phyloP scores from a whole-genome alignment of 2,329 filamentous ascomycete species.

The Aspergillus novofumigatus region DNA sequence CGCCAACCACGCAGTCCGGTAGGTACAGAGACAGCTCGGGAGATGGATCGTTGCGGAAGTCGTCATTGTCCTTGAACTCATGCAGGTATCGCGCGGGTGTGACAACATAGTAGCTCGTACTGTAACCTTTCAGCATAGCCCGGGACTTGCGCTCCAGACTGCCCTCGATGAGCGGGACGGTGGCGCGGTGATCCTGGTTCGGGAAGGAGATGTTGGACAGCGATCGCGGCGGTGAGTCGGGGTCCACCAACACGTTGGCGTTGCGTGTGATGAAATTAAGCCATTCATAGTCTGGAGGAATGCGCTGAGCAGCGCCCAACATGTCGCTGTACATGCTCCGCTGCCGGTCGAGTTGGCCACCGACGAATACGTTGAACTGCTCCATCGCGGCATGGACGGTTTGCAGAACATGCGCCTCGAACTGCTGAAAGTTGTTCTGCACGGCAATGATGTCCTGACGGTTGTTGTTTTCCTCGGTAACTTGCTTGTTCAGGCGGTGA shows the following conservation, averaged over 20 bases:
- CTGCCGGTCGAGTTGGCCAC: slow-evolving; percentile 75
- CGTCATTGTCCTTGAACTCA: slow-evolving; percentile 92
- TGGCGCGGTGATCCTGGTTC: slow-evolving; percentile 79
- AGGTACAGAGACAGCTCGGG: slow-evolving; percentile 90
- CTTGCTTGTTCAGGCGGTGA: slow-evolving; percentile 82
- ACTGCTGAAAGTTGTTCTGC: slow-evolving; percentile 84
- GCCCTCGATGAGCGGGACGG: slow-evolving; percentile 80
- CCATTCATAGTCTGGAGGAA: slow-evolving; percentile 89
- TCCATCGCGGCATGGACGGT: slow-evolving; percentile 78
- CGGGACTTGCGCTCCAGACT: slow-evolving; percentile 86
- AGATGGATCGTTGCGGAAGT: slow-evolving; percentile 52
- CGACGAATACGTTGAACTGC: slow-evolving; percentile 76
- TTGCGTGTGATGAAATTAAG: slow-evolving; percentile 73
- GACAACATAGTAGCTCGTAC: slow-evolving; percentile 81
- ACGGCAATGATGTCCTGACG: slow-evolving; percentile 84
- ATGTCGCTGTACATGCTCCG: slow-evolving; percentile 81
- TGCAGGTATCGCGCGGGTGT: slow-evolving; percentile 86
- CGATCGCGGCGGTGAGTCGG: slow-evolving; percentile 66
- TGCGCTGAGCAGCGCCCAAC: slow-evolving; percentile 67
- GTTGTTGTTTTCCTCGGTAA: slow-evolving; percentile 94
- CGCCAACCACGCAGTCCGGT: slow-evolving; percentile 79
- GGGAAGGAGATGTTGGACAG: slow-evolving; percentile 75
- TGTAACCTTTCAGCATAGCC: slow-evolving; percentile 75
- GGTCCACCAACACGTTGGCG: slow-evolving; percentile 69
- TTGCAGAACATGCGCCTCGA: slow-evolving; percentile 80